phyloP scores from a whole-genome alignment of 1,284 basidiomycete genomes.

The Cryptococcus sp. region DNA sequence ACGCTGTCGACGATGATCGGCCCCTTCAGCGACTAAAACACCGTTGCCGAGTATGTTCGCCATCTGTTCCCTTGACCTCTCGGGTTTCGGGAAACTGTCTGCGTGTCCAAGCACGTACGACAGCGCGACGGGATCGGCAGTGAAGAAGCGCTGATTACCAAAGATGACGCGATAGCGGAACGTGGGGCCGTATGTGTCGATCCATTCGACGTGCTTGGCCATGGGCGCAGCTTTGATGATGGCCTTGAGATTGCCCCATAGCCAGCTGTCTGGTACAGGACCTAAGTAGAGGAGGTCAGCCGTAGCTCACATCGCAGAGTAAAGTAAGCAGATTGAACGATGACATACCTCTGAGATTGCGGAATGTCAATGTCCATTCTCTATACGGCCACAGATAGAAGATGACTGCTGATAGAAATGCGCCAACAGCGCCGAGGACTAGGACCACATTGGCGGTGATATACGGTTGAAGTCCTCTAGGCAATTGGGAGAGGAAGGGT shows the following conservation, averaged over 20 bases:
- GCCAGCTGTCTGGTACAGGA: constrained; percentile 6
- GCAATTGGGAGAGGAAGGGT: too few relatives aligned
- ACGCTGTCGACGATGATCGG: constrained; percentile 58
- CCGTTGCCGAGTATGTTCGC: constrained; percentile 48
- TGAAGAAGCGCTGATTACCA: constrained; percentile 56
- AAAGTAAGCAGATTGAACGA: too few relatives aligned
- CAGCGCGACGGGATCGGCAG: constrained; percentile 63
- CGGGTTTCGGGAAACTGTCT: constrained; percentile 68
- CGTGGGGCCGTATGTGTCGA: constrained; percentile 20
- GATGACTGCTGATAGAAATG: constrained; percentile 8
- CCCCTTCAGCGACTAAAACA: constrained; percentile 52
- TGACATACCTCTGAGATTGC: constrained; percentile 33
- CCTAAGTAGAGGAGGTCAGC: constrained; percentile 8
- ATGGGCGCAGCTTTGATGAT: constrained; percentile 16
- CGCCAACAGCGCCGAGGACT: constrained; percentile 5
- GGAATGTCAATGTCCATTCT: constrained; percentile 25
- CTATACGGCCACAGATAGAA: constrained; percentile 25
- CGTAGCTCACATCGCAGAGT: too few relatives aligned
- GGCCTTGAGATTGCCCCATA: constrained; percentile 20
- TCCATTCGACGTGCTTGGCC: constrained; percentile 18
- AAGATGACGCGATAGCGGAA: constrained; percentile 18
- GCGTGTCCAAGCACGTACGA: constrained; percentile 62
- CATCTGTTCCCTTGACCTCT: constrained; percentile 61
- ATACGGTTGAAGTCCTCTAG: too few relatives aligned
- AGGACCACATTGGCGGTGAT: too few relatives aligned